These are phyloP conservation scores for Ganoderma meredithae DNA, from an alignment of 1,284 basidiomycete species.

Conservation along the genomic window DNA sequence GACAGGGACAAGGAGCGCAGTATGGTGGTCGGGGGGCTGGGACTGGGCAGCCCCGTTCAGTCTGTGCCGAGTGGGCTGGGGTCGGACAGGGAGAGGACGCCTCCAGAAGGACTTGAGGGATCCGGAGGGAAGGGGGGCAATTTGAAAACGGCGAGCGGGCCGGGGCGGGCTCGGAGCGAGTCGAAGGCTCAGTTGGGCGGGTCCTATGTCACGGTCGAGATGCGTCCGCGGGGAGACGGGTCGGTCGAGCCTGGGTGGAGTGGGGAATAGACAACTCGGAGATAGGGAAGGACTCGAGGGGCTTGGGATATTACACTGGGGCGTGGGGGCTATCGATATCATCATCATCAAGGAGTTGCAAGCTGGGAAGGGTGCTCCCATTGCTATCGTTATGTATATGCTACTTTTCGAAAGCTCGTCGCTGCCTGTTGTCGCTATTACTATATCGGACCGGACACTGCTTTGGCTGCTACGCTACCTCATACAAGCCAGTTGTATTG, in stretches of 20 bases:
- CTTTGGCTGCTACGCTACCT: neutral
- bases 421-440: neutral
- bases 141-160: neutral
- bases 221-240: neutral
- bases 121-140: too few species aligned
- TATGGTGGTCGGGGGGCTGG: neutral
- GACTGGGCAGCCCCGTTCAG: neutral
- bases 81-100: neutral
- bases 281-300: too few species aligned
- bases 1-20: slow-evolving; percentile 1
- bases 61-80: neutral
- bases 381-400: neutral
- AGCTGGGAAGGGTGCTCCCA: too few species aligned
- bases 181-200: slow-evolving; percentile 4
- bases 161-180: neutral
- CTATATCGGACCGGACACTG: neutral
- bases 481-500: neutral
- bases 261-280: too few species aligned
- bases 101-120: too few species aligned
- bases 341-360: too few species aligned
- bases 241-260: slow-evolving; percentile 5
- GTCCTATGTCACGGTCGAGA: slow-evolving; percentile 4
- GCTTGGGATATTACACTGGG: slow-evolving; percentile 1
- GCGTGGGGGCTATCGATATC: too few species aligned
- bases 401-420: too few species aligned